Evolutionary conservation across 2,329 filamentous ascomycete genomes (phyloP).

Genomic region (Lachnellula cervina): DNA sequence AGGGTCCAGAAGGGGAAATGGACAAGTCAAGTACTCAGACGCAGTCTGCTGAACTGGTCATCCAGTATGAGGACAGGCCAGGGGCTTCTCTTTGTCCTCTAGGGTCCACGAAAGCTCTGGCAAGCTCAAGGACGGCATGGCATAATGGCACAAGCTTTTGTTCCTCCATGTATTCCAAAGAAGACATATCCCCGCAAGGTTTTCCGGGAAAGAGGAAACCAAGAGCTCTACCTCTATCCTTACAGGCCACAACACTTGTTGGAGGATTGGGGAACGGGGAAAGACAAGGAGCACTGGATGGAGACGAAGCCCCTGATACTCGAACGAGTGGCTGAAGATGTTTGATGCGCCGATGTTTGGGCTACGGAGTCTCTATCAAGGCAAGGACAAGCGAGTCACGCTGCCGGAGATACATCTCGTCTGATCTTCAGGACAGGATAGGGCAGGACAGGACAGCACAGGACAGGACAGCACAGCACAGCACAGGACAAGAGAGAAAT

Average conservation of each 20-base stretch:
- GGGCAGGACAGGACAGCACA: conserved; percentile 1
- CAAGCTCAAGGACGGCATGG: background rate
- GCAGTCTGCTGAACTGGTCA: background rate
- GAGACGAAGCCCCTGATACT: background rate
- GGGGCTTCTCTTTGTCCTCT: background rate
- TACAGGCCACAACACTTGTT: background rate
- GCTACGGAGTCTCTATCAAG: background rate
- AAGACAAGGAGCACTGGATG: background rate
- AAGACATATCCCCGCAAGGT: background rate
- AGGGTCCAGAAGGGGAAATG: conserved; percentile 1
- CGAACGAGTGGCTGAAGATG: conserved; percentile 6
- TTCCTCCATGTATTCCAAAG: background rate
- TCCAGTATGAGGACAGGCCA: background rate
- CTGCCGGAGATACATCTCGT: conserved; percentile 1
- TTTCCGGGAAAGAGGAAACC: background rate
- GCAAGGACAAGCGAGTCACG: background rate
- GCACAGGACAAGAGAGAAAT: conserved; percentile 1
- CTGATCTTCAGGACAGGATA: conserved; percentile 4
- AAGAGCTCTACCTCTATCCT: background rate
- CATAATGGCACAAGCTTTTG: conserved; percentile 2
- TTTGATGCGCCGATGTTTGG: background rate
- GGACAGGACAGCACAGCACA: background rate
- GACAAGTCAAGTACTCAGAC: conserved; percentile 4
- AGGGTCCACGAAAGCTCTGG: background rate
- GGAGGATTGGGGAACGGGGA: background rate